A percentile compares a stretch with the other conserved stretches of the same genome.
phyloP scores from a whole-genome alignment of 2,329 filamentous ascomycete genomes.

The Metarhizium brunneum region DNA sequence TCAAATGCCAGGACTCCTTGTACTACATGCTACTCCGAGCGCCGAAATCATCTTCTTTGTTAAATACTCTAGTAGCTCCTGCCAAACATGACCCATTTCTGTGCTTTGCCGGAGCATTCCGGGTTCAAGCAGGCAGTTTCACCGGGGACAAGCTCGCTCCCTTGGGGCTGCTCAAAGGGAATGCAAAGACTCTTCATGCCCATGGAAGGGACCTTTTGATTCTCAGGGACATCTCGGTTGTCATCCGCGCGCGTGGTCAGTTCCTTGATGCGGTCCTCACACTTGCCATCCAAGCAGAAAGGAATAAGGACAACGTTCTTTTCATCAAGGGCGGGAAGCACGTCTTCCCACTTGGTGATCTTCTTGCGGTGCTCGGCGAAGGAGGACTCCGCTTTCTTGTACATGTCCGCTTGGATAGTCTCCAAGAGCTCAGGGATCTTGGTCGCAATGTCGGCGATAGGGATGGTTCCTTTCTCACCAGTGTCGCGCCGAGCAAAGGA shows the following conservation, averaged over 20 bases:
- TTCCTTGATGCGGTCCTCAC: conserved; percentile 93
- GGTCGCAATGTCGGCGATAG: conserved; percentile 62
- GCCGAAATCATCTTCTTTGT: background rate
- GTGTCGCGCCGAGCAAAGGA: conserved; percentile 82
- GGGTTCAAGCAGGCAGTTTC: conserved; percentile 91
- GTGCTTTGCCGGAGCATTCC: conserved; percentile 65
- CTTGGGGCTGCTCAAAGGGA: conserved; percentile 74
- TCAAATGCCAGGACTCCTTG: background rate
- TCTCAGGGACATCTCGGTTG: conserved; percentile 41
- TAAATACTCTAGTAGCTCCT: conserved; percentile 46
- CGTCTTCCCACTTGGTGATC: conserved; percentile 82
- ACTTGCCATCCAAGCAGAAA: conserved; percentile 71
- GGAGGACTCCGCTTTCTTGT: conserved; percentile 62
- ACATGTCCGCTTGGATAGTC: conserved; percentile 80
- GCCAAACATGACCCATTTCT: conserved; percentile 91
- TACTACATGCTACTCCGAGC: conserved; percentile 5
- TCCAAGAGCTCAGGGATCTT: conserved; percentile 76
- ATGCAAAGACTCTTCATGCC: conserved; percentile 66
- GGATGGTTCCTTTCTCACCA: conserved; percentile 71
- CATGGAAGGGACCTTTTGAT: conserved; percentile 47
- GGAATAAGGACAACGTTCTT: conserved; percentile 93
- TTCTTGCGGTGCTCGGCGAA: conserved; percentile 75
- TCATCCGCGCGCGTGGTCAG: conserved; percentile 69
- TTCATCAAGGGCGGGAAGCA: conserved; percentile 78
- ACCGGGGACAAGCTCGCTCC: conserved; percentile 53